phyloP scores from a whole-genome alignment of 2,329 filamentous ascomycete genomes.

The Chaetomium sp. region DNA sequence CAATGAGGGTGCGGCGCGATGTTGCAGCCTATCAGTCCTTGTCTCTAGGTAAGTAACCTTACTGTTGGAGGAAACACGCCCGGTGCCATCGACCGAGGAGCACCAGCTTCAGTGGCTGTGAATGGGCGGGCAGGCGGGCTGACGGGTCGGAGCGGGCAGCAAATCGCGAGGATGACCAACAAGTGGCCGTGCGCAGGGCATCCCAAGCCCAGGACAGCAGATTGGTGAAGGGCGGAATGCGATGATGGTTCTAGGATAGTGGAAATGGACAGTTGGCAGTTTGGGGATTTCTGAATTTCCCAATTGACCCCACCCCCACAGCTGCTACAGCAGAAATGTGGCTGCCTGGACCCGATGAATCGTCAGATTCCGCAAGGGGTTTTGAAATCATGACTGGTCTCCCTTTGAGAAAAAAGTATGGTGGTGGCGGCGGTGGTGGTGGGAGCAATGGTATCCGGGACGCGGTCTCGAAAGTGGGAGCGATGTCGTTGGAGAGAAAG shows the following conservation, averaged over 20 bases:
- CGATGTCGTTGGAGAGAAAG: constrained; percentile 40
- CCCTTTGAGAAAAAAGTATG: background rate
- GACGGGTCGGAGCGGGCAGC: constrained; percentile 21
- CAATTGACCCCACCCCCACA: background rate
- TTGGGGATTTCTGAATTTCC: background rate
- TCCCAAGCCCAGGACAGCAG: constrained; percentile 3
- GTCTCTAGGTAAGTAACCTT: background rate
- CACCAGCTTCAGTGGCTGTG: constrained; percentile 28
- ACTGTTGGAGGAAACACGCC: no score
- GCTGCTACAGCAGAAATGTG: background rate
- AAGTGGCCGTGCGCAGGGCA: constrained; percentile 21
- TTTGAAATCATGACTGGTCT: background rate
- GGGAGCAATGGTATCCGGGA: constrained; percentile 10
- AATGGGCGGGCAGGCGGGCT: constrained; percentile 26
- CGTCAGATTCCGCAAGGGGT: background rate
- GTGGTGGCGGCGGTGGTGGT: constrained; percentile 12
- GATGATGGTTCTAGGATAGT: background rate
- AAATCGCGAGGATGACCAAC: background rate
- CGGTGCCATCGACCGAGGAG: background rate
- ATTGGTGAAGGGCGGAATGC: constrained; percentile 10
- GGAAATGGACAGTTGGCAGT: constrained; percentile 2
- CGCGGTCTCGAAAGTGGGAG: constrained; percentile 28
- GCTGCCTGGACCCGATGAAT: background rate
- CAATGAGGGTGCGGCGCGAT: background rate
- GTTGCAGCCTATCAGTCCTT: background rate